Evolutionary conservation across 2,329 filamentous ascomycete species (phyloP), one percentile per base, ranked within the genome.

Genomic region (Setomelanomma holmii): DNA sequence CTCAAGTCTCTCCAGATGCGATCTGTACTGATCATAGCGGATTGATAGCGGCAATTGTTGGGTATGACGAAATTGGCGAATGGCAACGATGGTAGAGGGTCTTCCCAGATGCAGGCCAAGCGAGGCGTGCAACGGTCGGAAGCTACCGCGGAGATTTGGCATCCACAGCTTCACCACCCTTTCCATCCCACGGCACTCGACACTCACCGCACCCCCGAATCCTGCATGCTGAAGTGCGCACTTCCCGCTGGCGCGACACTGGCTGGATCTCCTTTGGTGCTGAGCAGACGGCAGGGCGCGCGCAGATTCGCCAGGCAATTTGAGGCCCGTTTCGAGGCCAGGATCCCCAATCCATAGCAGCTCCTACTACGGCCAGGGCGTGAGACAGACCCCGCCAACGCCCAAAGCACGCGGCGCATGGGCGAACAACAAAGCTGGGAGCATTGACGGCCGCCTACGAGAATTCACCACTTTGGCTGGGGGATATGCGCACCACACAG

Each of bases 291-390:
- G 39, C 40, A 49, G 27, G 16, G 36, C 22, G 41, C 40, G 30
- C 39, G 41, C 40, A 41, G 44, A 58, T 49, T 56, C 49, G 61
- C 51, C 36, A 53, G 44, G 34, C 60, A 57, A 49, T 54, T 40
- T 65, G 39, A 48, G 54, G 56, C 57, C 56, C 45, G 55, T 60
- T 54, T 55, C 44, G 55, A 51, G 49, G 62, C 67, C 63, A 55
- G 65, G 69, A 69, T 69, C 65, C 66, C 66, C 63, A 56, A 58
- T 56, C 44, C 45, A 57, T 63, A 63, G 53, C 48, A 45, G 56
- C 61, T 60, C 58, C 46, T 60, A 65, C 48, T 55, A 56, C 56
- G 52, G 48, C 56, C 59, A 60, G 51, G 64, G 59, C 55, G 54
- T 53, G 46, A 47, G 51, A 63, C 60, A 53, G 55, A 63, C 61